Evolutionary conservation across 2,329 filamentous ascomycete species (phyloP).

Genomic region (Talaromyces sp.): DNA sequence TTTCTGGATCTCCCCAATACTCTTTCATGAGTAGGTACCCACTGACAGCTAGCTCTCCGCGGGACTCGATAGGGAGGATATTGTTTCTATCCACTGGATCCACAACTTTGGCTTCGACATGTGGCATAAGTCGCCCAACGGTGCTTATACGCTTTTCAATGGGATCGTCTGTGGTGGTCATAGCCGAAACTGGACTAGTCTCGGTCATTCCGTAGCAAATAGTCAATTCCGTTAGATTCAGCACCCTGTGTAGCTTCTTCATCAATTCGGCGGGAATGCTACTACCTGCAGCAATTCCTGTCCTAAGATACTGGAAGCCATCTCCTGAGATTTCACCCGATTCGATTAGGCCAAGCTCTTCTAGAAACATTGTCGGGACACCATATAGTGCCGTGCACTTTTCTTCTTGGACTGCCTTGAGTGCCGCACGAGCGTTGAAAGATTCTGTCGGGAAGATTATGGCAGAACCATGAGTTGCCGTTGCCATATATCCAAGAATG

Average conservation of each 20-base stretch:
- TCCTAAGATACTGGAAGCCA: conserved; percentile 69
- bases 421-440: conserved; percentile 76
- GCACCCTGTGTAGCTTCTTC: conserved; percentile 63
- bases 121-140: conserved; percentile 81
- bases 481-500: conserved; percentile 94
- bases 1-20: conserved; percentile 76
- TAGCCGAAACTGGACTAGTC: conserved; percentile 70
- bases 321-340: conserved; percentile 49
- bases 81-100: conserved; percentile 62
- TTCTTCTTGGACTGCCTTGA: conserved; percentile 66
- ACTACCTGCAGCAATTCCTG: conserved; percentile 88
- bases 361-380: conserved; percentile 93
- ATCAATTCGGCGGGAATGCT: conserved; percentile 80
- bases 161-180: conserved; percentile 80
- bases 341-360: conserved; percentile 77
- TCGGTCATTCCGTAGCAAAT: conserved; percentile 99
- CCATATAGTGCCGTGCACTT: conserved; percentile 75
- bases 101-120: conserved; percentile 80
- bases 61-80: conserved; percentile 65
- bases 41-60: conserved; percentile 78
- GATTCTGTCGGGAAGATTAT: conserved; percentile 86
- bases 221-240: conserved; percentile 80
- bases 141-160: conserved; percentile 71
- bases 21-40: conserved; percentile 91
- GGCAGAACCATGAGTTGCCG: conserved; percentile 75